Base-by-base conservation (phyloP, 495 filamentous ascomycete species). In the Penicillium turbatum region DNA sequence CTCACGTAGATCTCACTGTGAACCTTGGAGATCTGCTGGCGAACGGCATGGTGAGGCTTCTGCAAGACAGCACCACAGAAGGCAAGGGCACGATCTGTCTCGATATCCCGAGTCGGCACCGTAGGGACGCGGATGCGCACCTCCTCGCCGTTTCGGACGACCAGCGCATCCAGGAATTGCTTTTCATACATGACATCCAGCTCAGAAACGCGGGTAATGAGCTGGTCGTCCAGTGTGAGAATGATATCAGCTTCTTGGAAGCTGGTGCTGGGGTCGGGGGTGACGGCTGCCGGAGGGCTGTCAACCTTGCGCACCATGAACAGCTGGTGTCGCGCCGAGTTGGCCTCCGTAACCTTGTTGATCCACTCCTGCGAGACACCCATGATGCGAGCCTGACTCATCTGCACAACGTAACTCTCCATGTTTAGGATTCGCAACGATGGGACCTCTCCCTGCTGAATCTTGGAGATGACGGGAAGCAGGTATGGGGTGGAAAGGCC, bases 301-400 rank as follows among this genome's bases (percentile, higher is more conserved):
- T 95, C 85, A 32, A 92, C 82, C 72, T 99, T 99, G 54, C 91
- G 90, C 24, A 99, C 88, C 88, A 99, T 95, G 76, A 99, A 99
- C 17, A 99, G 81, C 69, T 97, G 93, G 67, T 99, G 93, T 46
- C 87, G 86, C 15, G 92, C 84, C 8, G 88, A 87, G 61, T 97
- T 96, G 48, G 90, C 87, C 47, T 82, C 68, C 31, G 92, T 85
- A 19, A 96, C 91, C 69, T 87, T 85, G 56, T 87, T 78, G 58
- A 97, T 96, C 95, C 93, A 97, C 44, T 95, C 87, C 62, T 97
- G 92, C 0, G 87, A 87, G 6, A 97, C 90, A 29, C 95, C 95
- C 95, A 99, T 97, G 54, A 97, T 90, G 24, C 92, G 86, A n/a
- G 87, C 93, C 72, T 97, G 93, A 53, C 84, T 88, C 93, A 99